These are phyloP conservation scores for Lantana camara DNA, from an alignment of 257 asterid genomes.

Conservation along the genomic window DNA sequence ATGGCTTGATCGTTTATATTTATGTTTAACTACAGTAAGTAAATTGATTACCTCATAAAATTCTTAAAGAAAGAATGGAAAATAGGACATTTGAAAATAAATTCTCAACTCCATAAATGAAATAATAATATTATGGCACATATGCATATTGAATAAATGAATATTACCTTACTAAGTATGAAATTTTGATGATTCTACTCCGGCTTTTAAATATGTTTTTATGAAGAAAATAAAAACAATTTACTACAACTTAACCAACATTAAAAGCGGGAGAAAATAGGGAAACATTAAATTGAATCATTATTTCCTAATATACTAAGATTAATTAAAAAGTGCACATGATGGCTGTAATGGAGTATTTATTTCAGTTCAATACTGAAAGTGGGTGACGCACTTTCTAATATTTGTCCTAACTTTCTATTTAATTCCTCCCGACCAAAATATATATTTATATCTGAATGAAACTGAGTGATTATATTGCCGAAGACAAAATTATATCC, in stretches of 20 bases:
- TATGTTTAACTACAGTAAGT: too few species aligned
- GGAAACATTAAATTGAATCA: background rate
- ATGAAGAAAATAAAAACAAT: background rate
- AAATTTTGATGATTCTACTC: background rate
- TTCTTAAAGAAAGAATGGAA: background rate
- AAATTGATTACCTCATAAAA: too few species aligned
- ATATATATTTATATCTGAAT: conserved; percentile 3
- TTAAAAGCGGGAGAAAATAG: background rate
- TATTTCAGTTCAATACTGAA: conserved; percentile 30
- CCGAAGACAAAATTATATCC: too few species aligned
- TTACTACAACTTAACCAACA: too few species aligned
- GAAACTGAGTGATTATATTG: too few species aligned
- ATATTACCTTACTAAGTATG: background rate
- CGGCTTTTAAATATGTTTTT: background rate
- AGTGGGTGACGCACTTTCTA: conserved; percentile 44
- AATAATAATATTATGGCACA: background rate
- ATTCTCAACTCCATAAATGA: background rate
- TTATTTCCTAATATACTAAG: background rate
- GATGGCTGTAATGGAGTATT: conserved; percentile 23
- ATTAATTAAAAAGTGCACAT: conserved; percentile 22
- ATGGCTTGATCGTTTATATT: too few species aligned
- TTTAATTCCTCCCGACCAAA: conserved; percentile 8
- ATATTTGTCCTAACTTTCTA: conserved; percentile 23
- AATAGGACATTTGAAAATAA: background rate
- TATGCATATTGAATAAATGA: background rate